Percentiles rank a stretch among this genome's conserved stretches.
Conservation (phyloP, 2,329 filamentous ascomycete species). For the Fusarium sp. region DNA sequence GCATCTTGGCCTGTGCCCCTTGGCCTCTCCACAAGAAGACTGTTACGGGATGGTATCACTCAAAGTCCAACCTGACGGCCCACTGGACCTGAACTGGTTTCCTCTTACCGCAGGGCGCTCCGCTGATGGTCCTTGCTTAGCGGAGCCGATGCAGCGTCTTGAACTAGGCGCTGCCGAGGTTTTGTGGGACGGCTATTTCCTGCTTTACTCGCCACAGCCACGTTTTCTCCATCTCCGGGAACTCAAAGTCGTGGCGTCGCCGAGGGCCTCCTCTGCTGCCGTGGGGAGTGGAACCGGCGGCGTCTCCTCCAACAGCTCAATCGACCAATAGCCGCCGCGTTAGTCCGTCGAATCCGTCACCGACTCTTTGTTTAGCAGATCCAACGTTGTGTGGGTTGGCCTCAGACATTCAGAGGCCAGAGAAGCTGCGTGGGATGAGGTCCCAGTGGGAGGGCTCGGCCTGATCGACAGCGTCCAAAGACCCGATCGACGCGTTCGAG, state of each 20-base stretch:
- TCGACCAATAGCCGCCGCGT: not conserved
- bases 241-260: slow-evolving; percentile 29
- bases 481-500: slow-evolving; percentile 25
- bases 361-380: slow-evolving; percentile 17
- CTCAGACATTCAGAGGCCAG: not conserved
- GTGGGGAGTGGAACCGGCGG: slow-evolving; percentile 12
- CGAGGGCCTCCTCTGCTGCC: slow-evolving; percentile 19
- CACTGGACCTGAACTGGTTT: slow-evolving; percentile 17
- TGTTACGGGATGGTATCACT: slow-evolving; percentile 1
- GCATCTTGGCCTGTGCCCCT: slow-evolving; percentile 26
- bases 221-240: slow-evolving; percentile 31
- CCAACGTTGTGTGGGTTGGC: not conserved
- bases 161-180: slow-evolving; percentile 29
- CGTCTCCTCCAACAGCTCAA: slow-evolving; percentile 9
- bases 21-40: slow-evolving; percentile 12
- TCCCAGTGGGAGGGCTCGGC: slow-evolving; percentile 9
- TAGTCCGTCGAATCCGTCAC: slow-evolving; percentile 15
- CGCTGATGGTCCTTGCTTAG: slow-evolving; percentile 17
- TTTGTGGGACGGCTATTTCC: slow-evolving; percentile 5
- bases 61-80: not conserved
- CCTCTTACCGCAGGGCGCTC: slow-evolving; percentile 32
- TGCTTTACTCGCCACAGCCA: slow-evolving; percentile 36
- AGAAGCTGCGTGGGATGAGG: not conserved
- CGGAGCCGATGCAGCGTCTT: slow-evolving; percentile 5
- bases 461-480: slow-evolving; percentile 2